Conservation (phyloP, 768 basidiomycete species). For the Podaxis pistillaris region DNA sequence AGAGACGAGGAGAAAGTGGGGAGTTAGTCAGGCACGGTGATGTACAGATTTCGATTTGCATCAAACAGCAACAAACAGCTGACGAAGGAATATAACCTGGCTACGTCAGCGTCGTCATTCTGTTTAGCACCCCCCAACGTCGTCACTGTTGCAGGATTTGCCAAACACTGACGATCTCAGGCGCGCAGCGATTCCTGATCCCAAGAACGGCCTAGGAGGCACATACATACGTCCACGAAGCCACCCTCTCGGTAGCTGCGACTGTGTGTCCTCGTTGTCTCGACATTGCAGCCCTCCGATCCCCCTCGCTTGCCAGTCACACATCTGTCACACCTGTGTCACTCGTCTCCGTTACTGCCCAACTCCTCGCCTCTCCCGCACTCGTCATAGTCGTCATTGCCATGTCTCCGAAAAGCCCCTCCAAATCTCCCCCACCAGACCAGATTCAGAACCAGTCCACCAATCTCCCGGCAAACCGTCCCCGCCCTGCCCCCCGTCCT, state of each 20-base stretch:
- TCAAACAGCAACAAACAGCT: conserved; percentile 41
- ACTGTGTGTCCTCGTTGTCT: not conserved
- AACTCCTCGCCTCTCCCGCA: conserved; percentile 12
- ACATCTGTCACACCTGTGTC: conserved; percentile 4
- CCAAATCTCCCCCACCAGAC: conserved; percentile 29
- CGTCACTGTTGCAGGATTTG: conserved; percentile 23
- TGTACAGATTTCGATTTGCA: conserved; percentile 13
- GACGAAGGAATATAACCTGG: conserved; percentile 39
- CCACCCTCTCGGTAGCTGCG: not conserved
- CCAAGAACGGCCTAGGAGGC: not conserved
- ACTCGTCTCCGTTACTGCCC: conserved; percentile 1
- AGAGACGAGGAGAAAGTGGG: not conserved
- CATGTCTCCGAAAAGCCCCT: conserved; percentile 41
- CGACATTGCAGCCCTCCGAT: not conserved
- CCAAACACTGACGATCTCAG: conserved; percentile 8
- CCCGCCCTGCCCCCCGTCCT: conserved; percentile 30
- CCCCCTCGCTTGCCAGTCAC: not conserved
- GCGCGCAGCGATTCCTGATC: not conserved
- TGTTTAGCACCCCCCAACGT: conserved; percentile 36
- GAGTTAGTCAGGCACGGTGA: conserved; percentile 23
- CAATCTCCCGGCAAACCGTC: conserved; percentile 9
- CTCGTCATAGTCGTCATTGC: conserved; percentile 21
- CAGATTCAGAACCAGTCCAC: conserved; percentile 11
- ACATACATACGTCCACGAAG: not conserved
- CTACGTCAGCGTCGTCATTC: conserved; percentile 55